phyloP scores from a whole-genome alignment of 2,329 filamentous ascomycete species.

The Ustilaginoidea virens region DNA sequence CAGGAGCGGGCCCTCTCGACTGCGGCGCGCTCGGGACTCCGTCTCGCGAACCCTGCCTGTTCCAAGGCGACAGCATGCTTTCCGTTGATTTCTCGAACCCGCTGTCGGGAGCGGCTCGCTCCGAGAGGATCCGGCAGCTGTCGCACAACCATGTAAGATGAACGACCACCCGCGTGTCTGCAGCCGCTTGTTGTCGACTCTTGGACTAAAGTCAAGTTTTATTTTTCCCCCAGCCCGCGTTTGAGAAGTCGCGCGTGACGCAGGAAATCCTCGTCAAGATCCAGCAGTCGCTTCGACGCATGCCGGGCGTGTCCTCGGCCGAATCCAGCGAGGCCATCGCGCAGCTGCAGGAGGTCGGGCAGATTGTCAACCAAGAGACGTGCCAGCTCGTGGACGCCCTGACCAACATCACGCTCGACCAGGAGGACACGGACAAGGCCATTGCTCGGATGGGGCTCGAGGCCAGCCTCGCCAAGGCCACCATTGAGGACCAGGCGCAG shows the following conservation, averaged over 20 bases:
- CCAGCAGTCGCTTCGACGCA: conserved; percentile 22
- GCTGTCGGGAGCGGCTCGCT: conserved; percentile 19
- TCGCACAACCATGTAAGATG: conserved; percentile 21
- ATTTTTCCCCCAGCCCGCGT: conserved; percentile 15
- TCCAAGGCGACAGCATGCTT: conserved; percentile 6
- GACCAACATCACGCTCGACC: conserved; percentile 20
- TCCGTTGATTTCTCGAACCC: conserved; percentile 24
- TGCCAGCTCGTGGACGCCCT: conserved; percentile 22
- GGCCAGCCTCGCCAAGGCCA: conserved; percentile 19
- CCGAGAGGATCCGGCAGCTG: conserved; percentile 22
- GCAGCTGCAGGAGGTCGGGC: conserved; percentile 21
- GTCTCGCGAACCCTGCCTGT: background rate
- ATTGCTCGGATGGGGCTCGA: conserved; percentile 23
- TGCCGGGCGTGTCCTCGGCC: conserved; percentile 20
- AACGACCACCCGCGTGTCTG: background rate
- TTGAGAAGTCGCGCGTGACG: conserved; percentile 16
- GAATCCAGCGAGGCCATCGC: conserved; percentile 19
- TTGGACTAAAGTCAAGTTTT: background rate
- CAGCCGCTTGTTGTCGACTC: background rate
- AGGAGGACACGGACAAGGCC: conserved; percentile 22
- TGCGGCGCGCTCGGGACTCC: too few species aligned
- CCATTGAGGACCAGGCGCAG: conserved; percentile 17
- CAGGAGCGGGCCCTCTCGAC: too few species aligned
- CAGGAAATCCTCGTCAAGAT: conserved; percentile 22
- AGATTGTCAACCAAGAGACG: conserved; percentile 22